These are phyloP conservation scores for Candida jianshihensis DNA, from an alignment of 805 yeast genomes.

Conservation along the genomic window DNA sequence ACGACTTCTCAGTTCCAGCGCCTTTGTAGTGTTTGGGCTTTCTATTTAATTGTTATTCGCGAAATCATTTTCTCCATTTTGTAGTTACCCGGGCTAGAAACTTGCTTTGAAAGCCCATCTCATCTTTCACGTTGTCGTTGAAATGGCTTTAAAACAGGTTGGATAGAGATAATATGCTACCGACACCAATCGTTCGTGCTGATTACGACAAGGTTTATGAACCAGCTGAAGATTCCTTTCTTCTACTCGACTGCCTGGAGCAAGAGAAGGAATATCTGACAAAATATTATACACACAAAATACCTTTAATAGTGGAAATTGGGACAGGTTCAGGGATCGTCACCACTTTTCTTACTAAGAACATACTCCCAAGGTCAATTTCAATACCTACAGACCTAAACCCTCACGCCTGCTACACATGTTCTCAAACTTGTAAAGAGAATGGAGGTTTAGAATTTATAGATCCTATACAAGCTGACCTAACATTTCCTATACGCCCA, in stretches of 20 bases:
- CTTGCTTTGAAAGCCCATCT: no score
- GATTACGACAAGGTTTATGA: constrained; percentile 80
- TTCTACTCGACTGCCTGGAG: constrained; percentile 77
- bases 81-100: no score
- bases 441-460: constrained; percentile 27
- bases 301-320: constrained; percentile 67
- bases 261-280: constrained; percentile 35
- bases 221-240: constrained; percentile 89
- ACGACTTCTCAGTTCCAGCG: background rate
- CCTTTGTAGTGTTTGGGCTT: no score
- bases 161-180: constrained; percentile 62
- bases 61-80: no score
- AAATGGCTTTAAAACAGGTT: no score
- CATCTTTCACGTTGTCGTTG: no score
- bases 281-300: constrained; percentile 23
- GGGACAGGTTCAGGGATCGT: constrained; percentile 94
- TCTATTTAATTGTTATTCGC: background rate
- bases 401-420: constrained; percentile 62
- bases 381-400: constrained; percentile 74
- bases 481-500: constrained; percentile 43
- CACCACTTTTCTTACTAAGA: constrained; percentile 62
- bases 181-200: constrained; percentile 65
- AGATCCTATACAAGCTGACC: constrained; percentile 50
- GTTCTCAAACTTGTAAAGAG: constrained; percentile 36
- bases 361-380: constrained; percentile 46